These are phyloP conservation scores for Fusarium staphyleae DNA, from an alignment of 2,329 filamentous ascomycete genomes.

Conservation along the genomic window DNA sequence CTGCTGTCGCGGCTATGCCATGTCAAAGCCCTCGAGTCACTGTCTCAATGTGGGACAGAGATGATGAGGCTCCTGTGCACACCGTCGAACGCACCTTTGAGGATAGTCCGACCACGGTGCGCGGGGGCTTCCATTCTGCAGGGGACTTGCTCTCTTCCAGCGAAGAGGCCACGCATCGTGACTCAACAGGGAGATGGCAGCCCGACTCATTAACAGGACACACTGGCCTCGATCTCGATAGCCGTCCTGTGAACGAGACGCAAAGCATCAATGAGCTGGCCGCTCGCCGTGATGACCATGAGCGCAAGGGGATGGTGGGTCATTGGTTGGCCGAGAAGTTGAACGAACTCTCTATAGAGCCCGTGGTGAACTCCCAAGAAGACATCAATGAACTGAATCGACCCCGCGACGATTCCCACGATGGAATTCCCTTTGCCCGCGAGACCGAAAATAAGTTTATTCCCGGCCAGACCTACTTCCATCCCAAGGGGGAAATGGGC, in stretches of 20 bases:
- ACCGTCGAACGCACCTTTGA: constrained; percentile 52
- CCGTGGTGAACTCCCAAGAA: constrained; percentile 36
- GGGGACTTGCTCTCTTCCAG: constrained; percentile 50
- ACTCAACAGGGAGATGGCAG: constrained; percentile 53
- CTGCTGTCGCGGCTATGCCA: constrained; percentile 51
- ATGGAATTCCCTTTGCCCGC: constrained; percentile 54
- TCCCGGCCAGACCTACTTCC: constrained; percentile 59
- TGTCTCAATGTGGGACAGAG: constrained; percentile 63
- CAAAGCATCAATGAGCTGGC: constrained; percentile 59
- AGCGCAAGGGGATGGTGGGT: constrained; percentile 59
- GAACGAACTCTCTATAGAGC: constrained; percentile 38
- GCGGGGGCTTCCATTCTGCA: constrained; percentile 47
- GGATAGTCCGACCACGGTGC: constrained; percentile 47
- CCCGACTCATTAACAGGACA: constrained; percentile 50
- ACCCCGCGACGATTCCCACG: constrained; percentile 42
- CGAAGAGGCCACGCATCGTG: constrained; percentile 44
- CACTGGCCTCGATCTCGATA: constrained; percentile 56
- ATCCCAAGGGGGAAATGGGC: constrained; percentile 51
- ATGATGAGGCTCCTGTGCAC: constrained; percentile 47
- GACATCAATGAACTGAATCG: constrained; percentile 35
- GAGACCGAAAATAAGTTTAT: constrained; percentile 59
- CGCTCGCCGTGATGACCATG: constrained; percentile 49
- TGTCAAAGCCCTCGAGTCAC: constrained; percentile 62
- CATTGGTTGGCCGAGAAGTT: constrained; percentile 56
- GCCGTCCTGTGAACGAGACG: constrained; percentile 53